Base-by-base conservation (phyloP, 768 basidiomycete genomes). In the Antrodiella citrinella region DNA sequence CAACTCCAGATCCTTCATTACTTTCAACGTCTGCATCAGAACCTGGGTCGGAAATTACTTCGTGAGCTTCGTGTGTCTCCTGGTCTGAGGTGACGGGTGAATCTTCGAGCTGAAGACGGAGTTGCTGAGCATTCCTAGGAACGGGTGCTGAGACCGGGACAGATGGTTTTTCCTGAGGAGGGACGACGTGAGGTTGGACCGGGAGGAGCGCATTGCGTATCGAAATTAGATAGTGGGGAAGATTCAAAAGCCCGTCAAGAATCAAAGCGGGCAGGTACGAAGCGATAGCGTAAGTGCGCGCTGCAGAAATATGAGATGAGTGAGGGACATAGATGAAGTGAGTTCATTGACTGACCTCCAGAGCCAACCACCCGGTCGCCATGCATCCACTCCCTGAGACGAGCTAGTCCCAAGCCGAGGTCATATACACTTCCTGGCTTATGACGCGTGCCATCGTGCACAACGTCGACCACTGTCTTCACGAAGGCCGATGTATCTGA, bases 351-450 rank as follows among this genome's bases (percentile, higher is more conserved):
- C 77, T 58, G 59, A 91, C 88, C 86, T 65, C 89, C 90, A 46
- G 90, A 83, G 51, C 90, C 90, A 49, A 91, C 68, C 18, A 80
- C 76, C 30, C 86, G 67, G 48, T 86, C 78, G 2, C 88, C 86
- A 25, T 76, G 73, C 22, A 84, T 57, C 74, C 80, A 80, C 54
- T 80, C 75, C 50, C 70, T 69, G 21, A 79, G 25, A 40, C 70
- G 69, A 1, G 80, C 78, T 4, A 80, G 50, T 11, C 68, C 65
- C 26, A 81, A 57, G 19, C 73, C 72, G 44, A 78, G 48, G 4
- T 72, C 75, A 49, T 74, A 70, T 7, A 73, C 2, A 15, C 68
- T 71, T 13, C 67, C 66, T 1, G 72, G 71, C 57, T 63, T 66
- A 56, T 35, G 15, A 7, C 71, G 70, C 3, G 63, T 65, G 13